These are phyloP conservation scores for Macrocybe gigantea DNA, from an alignment of 768 basidiomycete species.

Conservation along the genomic window DNA sequence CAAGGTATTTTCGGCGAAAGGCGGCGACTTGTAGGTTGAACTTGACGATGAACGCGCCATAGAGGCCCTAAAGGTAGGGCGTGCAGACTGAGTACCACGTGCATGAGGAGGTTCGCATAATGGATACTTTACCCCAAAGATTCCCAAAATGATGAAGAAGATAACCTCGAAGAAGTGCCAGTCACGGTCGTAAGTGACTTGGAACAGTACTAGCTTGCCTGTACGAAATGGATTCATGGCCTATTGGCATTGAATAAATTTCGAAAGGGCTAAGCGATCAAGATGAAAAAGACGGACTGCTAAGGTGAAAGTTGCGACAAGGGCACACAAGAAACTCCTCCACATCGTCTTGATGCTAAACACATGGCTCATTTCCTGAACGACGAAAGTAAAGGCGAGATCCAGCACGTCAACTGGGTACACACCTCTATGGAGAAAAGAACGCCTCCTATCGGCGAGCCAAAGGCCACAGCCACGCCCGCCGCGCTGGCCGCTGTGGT, in stretches of 20 bases:
- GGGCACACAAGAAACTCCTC: slow-evolving; percentile 94
- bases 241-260: slow-evolving; percentile 30
- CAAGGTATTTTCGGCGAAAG: slow-evolving; percentile 88
- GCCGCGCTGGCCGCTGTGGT: slow-evolving; percentile 95
- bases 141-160: slow-evolving; percentile 90
- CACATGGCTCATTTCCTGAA: slow-evolving; percentile 95
- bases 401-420: not conserved
- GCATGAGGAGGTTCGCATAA: not conserved
- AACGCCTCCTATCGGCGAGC: slow-evolving; percentile 96
- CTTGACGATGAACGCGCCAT: slow-evolving; percentile 95
- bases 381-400: not conserved
- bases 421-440: slow-evolving; percentile 92
- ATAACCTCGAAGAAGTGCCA: slow-evolving; percentile 99
- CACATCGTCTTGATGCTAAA: slow-evolving; percentile 99
- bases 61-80: slow-evolving; percentile 67
- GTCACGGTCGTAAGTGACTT: slow-evolving; percentile 93
- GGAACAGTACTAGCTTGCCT: slow-evolving; percentile 95
- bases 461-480: slow-evolving; percentile 97
- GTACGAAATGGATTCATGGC: slow-evolving; percentile 98
- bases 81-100: slow-evolving; percentile 6
- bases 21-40: slow-evolving; percentile 94
- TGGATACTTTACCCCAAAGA: slow-evolving; percentile 75
- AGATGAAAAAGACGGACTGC: slow-evolving; percentile 54
- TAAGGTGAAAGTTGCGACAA: slow-evolving; percentile 93
- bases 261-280: slow-evolving; percentile 1